A percentile compares a stretch with the other conserved stretches of the same genome.
Conservation (phyloP, 495 filamentous ascomycete genomes). For the Hypoxylon trugodes region DNA sequence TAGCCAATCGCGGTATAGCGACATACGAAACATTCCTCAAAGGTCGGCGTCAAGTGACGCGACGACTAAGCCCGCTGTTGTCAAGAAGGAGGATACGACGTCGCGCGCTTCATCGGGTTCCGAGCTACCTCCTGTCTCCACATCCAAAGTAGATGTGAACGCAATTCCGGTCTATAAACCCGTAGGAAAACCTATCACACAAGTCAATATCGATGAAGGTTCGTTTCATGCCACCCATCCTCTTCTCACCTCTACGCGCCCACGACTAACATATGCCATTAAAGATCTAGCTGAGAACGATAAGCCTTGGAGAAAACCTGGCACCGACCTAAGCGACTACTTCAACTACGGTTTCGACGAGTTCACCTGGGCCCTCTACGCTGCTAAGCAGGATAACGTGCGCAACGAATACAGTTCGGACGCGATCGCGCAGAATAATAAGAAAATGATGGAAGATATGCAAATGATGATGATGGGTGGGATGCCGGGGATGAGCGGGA, state of each 20-base stretch:
- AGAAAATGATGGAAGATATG: conserved; percentile 89
- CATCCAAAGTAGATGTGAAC: conserved; percentile 84
- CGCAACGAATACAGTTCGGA: conserved; percentile 70
- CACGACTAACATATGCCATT: conserved; percentile 20
- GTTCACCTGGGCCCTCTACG: conserved; percentile 97
- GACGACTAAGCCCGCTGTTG: conserved; percentile 48
- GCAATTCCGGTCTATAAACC: conserved; percentile 79
- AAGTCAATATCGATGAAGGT: conserved; percentile 81
- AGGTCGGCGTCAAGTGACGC: conserved; percentile 64
- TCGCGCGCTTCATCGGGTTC: conserved; percentile 37
- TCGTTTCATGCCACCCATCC: conserved; percentile 19
- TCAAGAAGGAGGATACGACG: conserved; percentile 54
- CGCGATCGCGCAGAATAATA: conserved; percentile 71
- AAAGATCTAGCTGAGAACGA: conserved; percentile 80
- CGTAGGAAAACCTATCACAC: conserved; percentile 80
- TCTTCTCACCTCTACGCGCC: neutral
- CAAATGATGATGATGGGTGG: conserved; percentile 86
- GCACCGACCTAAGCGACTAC: conserved; percentile 94
- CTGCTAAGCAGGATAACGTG: conserved; percentile 82
- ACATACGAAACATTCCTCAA: conserved; percentile 73
- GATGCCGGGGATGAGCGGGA: conserved; percentile 65
- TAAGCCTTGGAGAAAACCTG: conserved; percentile 95
- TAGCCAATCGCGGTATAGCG: conserved; percentile 64
- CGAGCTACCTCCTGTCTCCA: conserved; percentile 65
- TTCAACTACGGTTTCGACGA: conserved; percentile 99